Evolutionary conservation across 371 early-diverging fungal genomes (phyloP).

Genomic region (Dipsacomyces acuminosporus): DNA sequence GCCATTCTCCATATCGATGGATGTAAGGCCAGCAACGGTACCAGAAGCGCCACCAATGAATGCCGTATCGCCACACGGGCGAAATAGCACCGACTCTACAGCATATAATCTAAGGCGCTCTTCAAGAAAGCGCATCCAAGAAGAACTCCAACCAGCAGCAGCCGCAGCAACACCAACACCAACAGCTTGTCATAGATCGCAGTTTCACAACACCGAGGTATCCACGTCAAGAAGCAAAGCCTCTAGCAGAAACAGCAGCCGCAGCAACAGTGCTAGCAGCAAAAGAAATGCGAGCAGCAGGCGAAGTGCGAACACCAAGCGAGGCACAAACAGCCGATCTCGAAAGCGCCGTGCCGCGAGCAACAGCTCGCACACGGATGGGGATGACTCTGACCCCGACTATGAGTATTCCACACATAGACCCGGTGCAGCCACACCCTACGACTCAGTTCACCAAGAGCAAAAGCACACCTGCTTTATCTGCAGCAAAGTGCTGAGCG

Average conservation of each 20-base stretch:
- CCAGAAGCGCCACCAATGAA: too few species aligned
- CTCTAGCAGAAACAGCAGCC: not conserved
- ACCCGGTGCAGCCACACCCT: conserved; percentile 12
- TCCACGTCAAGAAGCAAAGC: too few species aligned
- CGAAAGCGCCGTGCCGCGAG: too few species aligned
- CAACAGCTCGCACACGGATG: not conserved
- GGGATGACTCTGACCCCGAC: conserved; percentile 11
- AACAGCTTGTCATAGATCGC: not conserved
- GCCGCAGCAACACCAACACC: not conserved
- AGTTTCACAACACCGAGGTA: too few species aligned
- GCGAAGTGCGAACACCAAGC: not conserved
- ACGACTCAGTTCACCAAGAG: not conserved
- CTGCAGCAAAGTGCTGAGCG: conserved; percentile 59
- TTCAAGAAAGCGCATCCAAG: conserved; percentile 5
- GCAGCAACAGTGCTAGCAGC: not conserved
- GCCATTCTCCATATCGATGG: not conserved
- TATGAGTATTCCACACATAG: conserved; percentile 24
- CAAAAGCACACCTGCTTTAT: conserved; percentile 59
- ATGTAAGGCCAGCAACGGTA: too few species aligned
- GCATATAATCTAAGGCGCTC: conserved; percentile 4
- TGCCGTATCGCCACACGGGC: too few species aligned
- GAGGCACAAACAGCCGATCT: too few species aligned
- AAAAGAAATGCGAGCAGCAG: not conserved
- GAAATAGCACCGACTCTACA: not conserved
- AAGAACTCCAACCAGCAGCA: too few species aligned